Evolutionary conservation across 345 rosid species (phyloP), one percentile per base, ranked within the genome.

Genomic region (Aquilaria sinensis): DNA sequence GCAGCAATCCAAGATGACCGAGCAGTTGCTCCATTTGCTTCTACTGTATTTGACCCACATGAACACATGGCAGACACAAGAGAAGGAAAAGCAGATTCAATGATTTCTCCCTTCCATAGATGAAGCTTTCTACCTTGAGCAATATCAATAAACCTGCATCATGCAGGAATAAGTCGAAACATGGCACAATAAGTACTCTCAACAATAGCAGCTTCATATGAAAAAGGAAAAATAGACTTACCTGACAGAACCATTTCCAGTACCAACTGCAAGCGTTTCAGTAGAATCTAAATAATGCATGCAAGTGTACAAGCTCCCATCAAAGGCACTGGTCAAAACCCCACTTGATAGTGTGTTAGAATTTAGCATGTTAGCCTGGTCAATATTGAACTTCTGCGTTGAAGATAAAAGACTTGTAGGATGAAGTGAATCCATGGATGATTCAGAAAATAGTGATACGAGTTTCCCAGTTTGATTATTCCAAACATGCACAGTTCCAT

Each of bases 401-500:
- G 77, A 68, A 64, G 79, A 78, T 48, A 67, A 64, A 54, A 76
- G 66, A 56, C 78, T 78, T 13, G 70, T 73, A 72, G 76, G 74
- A 74, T 83, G 83, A 13, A 61, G 50, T 41, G 87, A 73, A 77
- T 89, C 87, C 59, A 72, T 53, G 12, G 81, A 76, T 65, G 85
- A 80, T 75, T 92, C 98, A 9, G 89, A 65, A 76, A 85, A 82
- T 74, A 92, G 68, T 1, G 89, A 82, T 47, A 87, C 71, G 30
- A 75, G 79, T 78, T 92, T 85, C 69, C 96, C 96, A 5, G 92
- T 85, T 65, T 81, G 85, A 80, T 87, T 78, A 70, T 80, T 81
- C 98, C 96, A 92, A 53, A 92, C 85, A 85, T 92, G 98, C 74
- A 92, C 65, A 31, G 89, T 92, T 74, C 98, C 98, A 70, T 92